Evolutionary conservation across 371 early-diverging fungal genomes (phyloP).

Genomic region (Mucor circinelloides): DNA sequence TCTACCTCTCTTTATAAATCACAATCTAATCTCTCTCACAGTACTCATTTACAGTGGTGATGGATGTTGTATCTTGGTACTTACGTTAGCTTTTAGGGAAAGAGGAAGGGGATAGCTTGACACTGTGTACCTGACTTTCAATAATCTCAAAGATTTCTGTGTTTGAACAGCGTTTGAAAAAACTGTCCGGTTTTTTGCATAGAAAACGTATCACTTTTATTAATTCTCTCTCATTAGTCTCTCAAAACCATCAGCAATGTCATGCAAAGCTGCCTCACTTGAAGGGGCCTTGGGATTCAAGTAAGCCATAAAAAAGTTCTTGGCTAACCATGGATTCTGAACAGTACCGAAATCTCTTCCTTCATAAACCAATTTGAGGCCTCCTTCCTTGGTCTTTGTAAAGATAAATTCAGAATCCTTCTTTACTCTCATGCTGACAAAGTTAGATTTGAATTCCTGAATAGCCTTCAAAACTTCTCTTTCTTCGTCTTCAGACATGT

Average conservation of each 20-base stretch:
- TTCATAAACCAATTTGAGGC: constrained; percentile 59
- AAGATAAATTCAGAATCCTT: constrained; percentile 64
- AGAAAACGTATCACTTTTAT: neutral
- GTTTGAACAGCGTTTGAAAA: neutral
- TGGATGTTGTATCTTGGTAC: neutral
- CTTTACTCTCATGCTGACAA: constrained; percentile 62
- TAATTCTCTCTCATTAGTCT: constrained; percentile 13
- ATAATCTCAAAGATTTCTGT: neutral
- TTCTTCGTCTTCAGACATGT: constrained; percentile 46
- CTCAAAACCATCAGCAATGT: constrained; percentile 26
- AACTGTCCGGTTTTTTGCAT: neutral
- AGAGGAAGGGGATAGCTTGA: neutral
- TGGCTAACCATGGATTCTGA: constrained; percentile 62
- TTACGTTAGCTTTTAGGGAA: constrained; percentile 4
- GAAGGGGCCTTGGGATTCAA: constrained; percentile 61
- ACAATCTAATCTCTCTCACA: neutral
- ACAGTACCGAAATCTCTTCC: constrained; percentile 58
- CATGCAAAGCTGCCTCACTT: constrained; percentile 38
- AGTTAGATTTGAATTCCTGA: constrained; percentile 63
- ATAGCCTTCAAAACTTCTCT: constrained; percentile 55
- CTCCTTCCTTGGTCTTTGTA: constrained; percentile 62
- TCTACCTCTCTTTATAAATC: neutral
- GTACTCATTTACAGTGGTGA: neutral
- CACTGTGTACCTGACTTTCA: neutral
- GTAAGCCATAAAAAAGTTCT: constrained; percentile 68